phyloP scores from a whole-genome alignment of 1,284 basidiomycete species.

The Pholiota adiposa region DNA sequence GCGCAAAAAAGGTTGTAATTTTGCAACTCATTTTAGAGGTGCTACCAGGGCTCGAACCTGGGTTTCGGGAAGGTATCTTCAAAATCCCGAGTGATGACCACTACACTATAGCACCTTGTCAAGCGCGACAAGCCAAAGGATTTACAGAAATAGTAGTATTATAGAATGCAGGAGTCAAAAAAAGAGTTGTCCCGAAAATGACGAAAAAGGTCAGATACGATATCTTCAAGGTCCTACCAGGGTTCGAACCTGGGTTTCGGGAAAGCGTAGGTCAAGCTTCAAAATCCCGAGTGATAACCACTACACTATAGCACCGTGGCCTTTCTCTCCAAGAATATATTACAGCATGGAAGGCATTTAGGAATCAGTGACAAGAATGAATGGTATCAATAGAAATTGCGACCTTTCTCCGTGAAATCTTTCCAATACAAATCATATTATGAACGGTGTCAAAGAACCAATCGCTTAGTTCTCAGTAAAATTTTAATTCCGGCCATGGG shows the following conservation, averaged over 20 bases:
- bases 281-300: conserved; percentile 21
- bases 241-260: conserved; percentile 20
- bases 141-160: neutral
- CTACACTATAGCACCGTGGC: conserved; percentile 20
- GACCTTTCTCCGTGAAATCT: no score
- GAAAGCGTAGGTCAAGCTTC: conserved; percentile 1
- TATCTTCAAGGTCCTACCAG: conserved; percentile 12
- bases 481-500: no score
- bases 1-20: no score
- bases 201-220: neutral
- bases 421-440: no score
- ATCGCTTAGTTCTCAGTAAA: no score
- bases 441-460: no score
- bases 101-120: conserved; percentile 38
- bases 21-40: neutral
- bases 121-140: neutral
- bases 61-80: conserved; percentile 15
- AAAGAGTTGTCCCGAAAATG: neutral
- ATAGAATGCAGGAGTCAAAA: neutral
- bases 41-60: conserved; percentile 20
- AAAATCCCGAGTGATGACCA: conserved; percentile 45
- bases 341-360: no score
- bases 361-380: no score
- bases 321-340: no score
- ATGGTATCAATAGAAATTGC: no score